Evolutionary conservation across 2,329 filamentous ascomycete genomes (phyloP), one percentile per base, ranked within the genome.

Genomic region (Aureobasidium uvarum): DNA sequence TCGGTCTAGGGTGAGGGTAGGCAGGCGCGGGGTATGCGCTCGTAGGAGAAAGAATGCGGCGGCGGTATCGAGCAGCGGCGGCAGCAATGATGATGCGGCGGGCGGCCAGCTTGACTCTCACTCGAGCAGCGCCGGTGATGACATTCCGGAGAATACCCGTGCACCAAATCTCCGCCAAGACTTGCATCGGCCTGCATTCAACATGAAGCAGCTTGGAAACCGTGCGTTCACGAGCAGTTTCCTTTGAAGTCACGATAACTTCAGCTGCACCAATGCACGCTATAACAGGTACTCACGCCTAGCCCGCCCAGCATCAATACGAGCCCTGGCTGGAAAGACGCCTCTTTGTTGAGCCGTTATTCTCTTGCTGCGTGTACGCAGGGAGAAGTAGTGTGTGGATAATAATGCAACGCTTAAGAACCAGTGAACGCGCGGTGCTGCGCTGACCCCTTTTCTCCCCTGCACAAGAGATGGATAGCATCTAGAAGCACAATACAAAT

Each of bases 81-180:
- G 36, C 36, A 56, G 25, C 25, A 51, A 51, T 33, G 48, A 45
- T 58, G 39, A 43, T 43, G 39, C 54, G 16, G 39, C 39, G 54
- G 38, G 23, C 38, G 54, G 38, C 54, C 39, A 58, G 54, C 54
- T 58, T 45, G 54, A 58, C 54, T 43, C 39, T 43, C 54, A 33
- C 54, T 39, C 13, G 16, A 6, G 41, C 7, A 20, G 36, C 38
- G 54, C 45, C 25, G 28, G 39, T 58, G 54, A 58, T 58, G 54
- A 58, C 54, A 58, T 58, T 20, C 54, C 54, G 54, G 39, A 43
- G 52, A 58, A 58, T 33, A 28, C 16, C 54, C 54, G 54, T 38
- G 50, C 50, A 38, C 50, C 33, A 36, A 13, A 36, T 20, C 18
- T n/a, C 14, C 28, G 52, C 52, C 52, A 55, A 55, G 52, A 55